Conservation (phyloP, 2,329 filamentous ascomycete species). For the Xylaria multiplex region DNA sequence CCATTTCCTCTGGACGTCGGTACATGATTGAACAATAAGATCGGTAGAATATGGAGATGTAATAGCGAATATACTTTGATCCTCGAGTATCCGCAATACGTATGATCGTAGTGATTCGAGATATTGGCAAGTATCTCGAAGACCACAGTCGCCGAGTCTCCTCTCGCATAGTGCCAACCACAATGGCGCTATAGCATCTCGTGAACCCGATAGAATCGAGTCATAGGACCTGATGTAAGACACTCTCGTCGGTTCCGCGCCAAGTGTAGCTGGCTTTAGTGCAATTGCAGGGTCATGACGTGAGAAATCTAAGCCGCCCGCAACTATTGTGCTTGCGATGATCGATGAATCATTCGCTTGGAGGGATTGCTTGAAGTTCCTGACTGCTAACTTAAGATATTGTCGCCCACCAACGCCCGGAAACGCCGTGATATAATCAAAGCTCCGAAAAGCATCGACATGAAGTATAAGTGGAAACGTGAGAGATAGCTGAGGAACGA, state of each 20-base stretch:
- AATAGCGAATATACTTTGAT: background rate
- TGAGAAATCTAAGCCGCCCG: conserved; percentile 21
- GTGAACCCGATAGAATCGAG: conserved; percentile 29
- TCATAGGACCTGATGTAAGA: conserved; percentile 29
- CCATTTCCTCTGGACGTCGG: conserved; percentile 6
- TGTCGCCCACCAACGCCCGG: background rate
- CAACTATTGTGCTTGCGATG: conserved; percentile 28
- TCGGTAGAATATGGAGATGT: conserved; percentile 16
- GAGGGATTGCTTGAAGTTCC: conserved; percentile 14
- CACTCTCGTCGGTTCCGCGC: conserved; percentile 19
- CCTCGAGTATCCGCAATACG: background rate
- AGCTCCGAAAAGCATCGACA: conserved; percentile 29
- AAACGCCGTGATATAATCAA: conserved; percentile 32
- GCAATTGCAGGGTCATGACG: conserved; percentile 25
- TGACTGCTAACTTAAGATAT: conserved; percentile 12
- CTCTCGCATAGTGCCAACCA: conserved; percentile 29
- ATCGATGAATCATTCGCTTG: conserved; percentile 15
- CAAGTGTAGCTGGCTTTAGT: conserved; percentile 27
- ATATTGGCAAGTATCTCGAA: conserved; percentile 16
- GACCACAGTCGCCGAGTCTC: conserved; percentile 18
- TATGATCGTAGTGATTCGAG: conserved; percentile 10
- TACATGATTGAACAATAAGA: conserved; percentile 14
- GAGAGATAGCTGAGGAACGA: conserved; percentile 16
- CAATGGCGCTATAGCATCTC: conserved; percentile 28
- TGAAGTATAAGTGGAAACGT: conserved; percentile 24